These are phyloP conservation scores for Yamadazyma spencermartinsiae DNA, from an alignment of 1,139 yeast species.

Conservation along the genomic window DNA sequence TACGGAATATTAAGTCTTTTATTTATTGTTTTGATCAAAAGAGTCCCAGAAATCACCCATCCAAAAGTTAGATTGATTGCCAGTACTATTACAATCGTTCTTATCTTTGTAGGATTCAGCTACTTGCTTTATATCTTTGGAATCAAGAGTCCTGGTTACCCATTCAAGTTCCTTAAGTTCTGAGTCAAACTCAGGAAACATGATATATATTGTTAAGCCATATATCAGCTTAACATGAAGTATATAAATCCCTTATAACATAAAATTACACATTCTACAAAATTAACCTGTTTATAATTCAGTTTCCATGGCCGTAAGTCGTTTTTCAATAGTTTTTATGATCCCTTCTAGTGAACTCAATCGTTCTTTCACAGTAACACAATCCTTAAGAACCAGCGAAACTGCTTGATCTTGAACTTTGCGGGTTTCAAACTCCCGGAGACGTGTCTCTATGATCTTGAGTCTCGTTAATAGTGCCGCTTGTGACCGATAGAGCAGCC, in stretches of 20 bases:
- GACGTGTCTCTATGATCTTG: constrained; percentile 33
- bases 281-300: neutral
- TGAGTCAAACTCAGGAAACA: too few relatives aligned
- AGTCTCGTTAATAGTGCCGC: constrained; percentile 51
- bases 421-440: constrained; percentile 24
- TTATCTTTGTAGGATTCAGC: constrained; percentile 54
- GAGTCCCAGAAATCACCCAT: constrained; percentile 45
- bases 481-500: constrained; percentile 58
- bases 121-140: constrained; percentile 55
- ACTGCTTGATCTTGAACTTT: constrained; percentile 23
- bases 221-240: too few relatives aligned
- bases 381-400: constrained; percentile 28
- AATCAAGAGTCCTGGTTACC: constrained; percentile 62
- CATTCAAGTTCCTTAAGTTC: constrained; percentile 25
- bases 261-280: neutral
- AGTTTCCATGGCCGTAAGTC: constrained; percentile 6
- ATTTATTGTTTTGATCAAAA: constrained; percentile 49
- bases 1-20: constrained; percentile 59
- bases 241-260: too few relatives aligned
- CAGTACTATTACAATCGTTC: constrained; percentile 36
- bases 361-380: constrained; percentile 34
- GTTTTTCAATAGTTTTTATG: constrained; percentile 19
- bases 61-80: constrained; percentile 46
- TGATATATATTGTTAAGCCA: too few relatives aligned
- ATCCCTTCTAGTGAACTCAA: constrained; percentile 30